Conservation (phyloP, 139 green algal species). For the Zygnema cylindricum region DNA sequence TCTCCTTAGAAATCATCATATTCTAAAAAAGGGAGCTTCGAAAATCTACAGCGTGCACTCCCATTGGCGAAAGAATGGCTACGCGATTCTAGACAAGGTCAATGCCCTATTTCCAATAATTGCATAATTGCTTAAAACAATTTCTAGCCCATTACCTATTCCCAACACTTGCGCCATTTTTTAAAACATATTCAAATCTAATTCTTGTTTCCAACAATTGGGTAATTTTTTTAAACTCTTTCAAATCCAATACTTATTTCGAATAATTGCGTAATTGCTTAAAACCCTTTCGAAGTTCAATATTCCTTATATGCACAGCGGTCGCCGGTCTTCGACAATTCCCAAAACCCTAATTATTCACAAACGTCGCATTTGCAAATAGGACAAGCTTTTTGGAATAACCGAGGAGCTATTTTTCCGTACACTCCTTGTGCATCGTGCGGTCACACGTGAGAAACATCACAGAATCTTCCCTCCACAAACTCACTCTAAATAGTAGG, state of each 20-base stretch:
- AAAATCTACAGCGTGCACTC: too few relatives aligned
- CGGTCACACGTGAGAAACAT: slow-evolving; percentile 11
- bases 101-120: not conserved
- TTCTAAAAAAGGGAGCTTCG: too few relatives aligned
- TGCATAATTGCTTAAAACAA: too few relatives aligned
- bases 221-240: too few relatives aligned
- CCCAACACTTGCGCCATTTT: too few relatives aligned
- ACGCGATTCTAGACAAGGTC: not conserved
- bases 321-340: not conserved
- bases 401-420: not conserved
- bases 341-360: not conserved
- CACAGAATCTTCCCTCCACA: slow-evolving; percentile 27
- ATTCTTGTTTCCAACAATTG: too few relatives aligned
- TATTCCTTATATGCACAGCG: not conserved
- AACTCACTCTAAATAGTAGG: slow-evolving; percentile 13
- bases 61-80: not conserved
- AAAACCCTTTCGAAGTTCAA: not conserved
- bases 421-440: slow-evolving; percentile 6
- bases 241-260: too few relatives aligned
- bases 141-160: too few relatives aligned
- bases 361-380: slow-evolving; percentile 10
- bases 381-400: slow-evolving; percentile 23
- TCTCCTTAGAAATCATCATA: too few relatives aligned
- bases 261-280: not conserved
- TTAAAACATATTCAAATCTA: too few relatives aligned